A percentile compares a stretch with the other conserved stretches of the same genome.
phyloP scores from a whole-genome alignment of 139 green algal genomes.

The Spirogloea muscicola region DNA sequence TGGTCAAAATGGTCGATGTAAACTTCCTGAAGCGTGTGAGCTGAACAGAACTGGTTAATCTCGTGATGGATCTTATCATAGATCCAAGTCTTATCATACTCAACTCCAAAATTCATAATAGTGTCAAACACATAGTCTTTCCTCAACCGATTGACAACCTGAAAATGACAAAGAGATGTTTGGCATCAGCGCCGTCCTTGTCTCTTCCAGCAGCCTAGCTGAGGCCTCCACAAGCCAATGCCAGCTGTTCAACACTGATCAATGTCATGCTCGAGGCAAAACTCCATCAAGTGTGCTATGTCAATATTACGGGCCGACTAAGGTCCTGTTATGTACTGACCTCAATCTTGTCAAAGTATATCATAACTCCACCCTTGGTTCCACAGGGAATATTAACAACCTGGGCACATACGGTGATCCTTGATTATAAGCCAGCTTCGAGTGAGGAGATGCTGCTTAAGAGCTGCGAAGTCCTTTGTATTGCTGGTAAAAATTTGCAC shows the following conservation, averaged over 20 bases:
- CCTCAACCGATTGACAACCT: slow-evolving; percentile 58
- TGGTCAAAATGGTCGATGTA: slow-evolving; percentile 66
- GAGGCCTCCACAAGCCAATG: no score
- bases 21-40: slow-evolving; percentile 55
- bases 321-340: slow-evolving; percentile 37
- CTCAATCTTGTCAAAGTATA: slow-evolving; percentile 62
- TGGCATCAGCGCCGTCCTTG: no score
- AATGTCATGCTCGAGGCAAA: no score
- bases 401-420: no score
- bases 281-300: no score
- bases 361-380: slow-evolving; percentile 58
- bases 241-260: no score
- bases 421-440: no score
- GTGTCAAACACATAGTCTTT: slow-evolving; percentile 52
- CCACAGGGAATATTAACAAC: slow-evolving; percentile 57
- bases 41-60: slow-evolving; percentile 64
- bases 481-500: not conserved
- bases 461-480: not conserved
- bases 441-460: no score
- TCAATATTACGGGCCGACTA: no score
- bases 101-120: slow-evolving; percentile 55
- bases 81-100: slow-evolving; percentile 64
- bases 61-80: slow-evolving; percentile 65
- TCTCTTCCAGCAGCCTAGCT: no score
- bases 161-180: no score